Base-by-base conservation (phyloP, 2,329 filamentous ascomycete genomes). In the Hirsutella rhossiliensis region DNA sequence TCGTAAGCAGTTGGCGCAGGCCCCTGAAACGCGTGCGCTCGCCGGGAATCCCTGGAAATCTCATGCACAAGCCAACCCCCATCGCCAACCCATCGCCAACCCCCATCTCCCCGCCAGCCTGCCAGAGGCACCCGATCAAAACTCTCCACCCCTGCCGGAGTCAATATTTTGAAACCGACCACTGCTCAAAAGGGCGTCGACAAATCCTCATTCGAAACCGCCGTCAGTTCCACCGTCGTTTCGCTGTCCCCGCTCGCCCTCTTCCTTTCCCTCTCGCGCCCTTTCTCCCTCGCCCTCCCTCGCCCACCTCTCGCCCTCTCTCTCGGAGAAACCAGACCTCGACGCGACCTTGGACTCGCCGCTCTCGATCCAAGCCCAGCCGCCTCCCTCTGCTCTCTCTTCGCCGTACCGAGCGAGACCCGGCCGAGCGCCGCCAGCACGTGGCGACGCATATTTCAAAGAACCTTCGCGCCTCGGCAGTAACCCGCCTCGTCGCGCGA, bases 121-220 rank as follows among this genome's bases (percentile, higher is more conserved):
- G 23, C 23, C 23, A 27, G 23, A 27, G 23, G 23, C 23, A 27
- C 23, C 23, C 23, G 23, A 23, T 9, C 23, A 27, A 27, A 27
- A 3, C 5, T 27, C 23, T 27, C 23, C 23, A 27, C 23, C 23
- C 23, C 6, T 27, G 23, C 23, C 23, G 6, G 23, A 27, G 38
- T 40, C 38, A 40, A 40, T 40, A 40, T 40, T 40, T 40, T 40
- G 38, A 40, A 40, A 40, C 38, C 17, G 27, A 13, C 27, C 20
- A 11, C 19, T 9, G 20, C 20, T 15, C 38, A 5, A 28, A 15
- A 11, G n/a, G 18, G 34, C 34, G 4, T 40, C 38, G 11, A 17
- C 23, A 4, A 12, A n/a, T 30, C 3, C 2, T 23, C 12, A 5
- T 12, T 28, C 30, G 38, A 40, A 40, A 40, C 38, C 38, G 38